Base-by-base conservation (phyloP, 768 basidiomycete genomes). In the Termitomyces sp. region DNA sequence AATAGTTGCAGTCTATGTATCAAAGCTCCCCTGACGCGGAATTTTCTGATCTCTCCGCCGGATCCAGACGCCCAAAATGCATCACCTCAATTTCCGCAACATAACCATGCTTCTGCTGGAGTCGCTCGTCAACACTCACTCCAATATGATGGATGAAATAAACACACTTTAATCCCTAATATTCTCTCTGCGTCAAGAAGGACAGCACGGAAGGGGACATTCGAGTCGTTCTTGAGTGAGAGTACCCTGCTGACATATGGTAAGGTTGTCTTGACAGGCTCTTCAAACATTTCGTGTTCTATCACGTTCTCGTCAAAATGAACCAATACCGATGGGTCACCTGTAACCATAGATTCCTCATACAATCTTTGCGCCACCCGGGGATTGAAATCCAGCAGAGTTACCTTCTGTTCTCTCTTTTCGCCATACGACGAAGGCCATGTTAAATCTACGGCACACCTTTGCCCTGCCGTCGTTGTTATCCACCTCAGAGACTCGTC, bases 401-500 rank as follows among this genome's bases (percentile, higher is more conserved):
- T 41, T 6, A 57, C 32, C 23, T 26, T 57, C 40, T 57, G 56
- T 18, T 18, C 13, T 2, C 5, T 3, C 9, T 16, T 36, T 5
- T 47, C 51, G 41, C 20, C 41, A 14, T 16, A 30, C 13, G 28
- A 14, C 20, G 14, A 16, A 18, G 28, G 7, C 14, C 23, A 10
- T 4, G 44, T 33, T 13, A 48, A 33, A 1, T 20, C 40, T 2
- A 57, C 30, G 5, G 40, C 56, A 48, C 55, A 56, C 18, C 57
- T 20, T 44, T 52, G 57, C 18, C 57, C 57, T 10, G 41, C 57
- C 10, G 57, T 52, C 8, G 57, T 52, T 2, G 57, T 58, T 2
- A 58, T 52, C 57, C 50, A 58, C 14, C 13, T n/a, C 14, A 28
- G 1, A 0, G 50, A 43, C 16, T 6, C 9, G 28, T 28, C 6